These are phyloP conservation scores for Axilococcus clingmanii DNA, from an alignment of 139 green algal genomes.

Conservation along the genomic window DNA sequence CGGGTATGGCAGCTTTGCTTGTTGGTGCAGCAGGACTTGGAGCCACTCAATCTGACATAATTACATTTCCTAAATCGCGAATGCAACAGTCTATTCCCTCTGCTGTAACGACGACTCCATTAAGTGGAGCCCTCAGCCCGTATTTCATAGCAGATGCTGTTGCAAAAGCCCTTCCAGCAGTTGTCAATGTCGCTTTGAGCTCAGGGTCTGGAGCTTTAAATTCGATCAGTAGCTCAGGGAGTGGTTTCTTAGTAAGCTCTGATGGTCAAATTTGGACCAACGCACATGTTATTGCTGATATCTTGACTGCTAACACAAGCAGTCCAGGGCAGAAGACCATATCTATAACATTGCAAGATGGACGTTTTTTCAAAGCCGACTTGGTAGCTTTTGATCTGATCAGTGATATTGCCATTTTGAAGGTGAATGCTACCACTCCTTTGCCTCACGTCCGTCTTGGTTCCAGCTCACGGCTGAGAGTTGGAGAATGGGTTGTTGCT, in stretches of 20 bases:
- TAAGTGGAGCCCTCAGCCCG: constrained; percentile 16
- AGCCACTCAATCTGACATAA: too few species aligned
- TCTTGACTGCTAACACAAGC: constrained; percentile 12
- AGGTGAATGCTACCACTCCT: constrained; percentile 34
- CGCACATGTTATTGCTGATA: constrained; percentile 63
- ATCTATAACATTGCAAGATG: constrained; percentile 63
- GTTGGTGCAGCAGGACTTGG: too few species aligned
- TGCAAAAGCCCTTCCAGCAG: constrained; percentile 44
- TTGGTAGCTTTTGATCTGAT: constrained; percentile 47
- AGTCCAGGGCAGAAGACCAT: constrained; percentile 10
- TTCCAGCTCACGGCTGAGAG: constrained; percentile 29
- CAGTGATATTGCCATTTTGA: constrained; percentile 60
- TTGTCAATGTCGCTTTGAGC: constrained; percentile 50
- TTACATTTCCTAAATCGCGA: too few species aligned
- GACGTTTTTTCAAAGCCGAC: constrained; percentile 54
- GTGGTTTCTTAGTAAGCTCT: constrained; percentile 49
- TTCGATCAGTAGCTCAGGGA: constrained; percentile 27
- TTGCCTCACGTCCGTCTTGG: constrained; percentile 46
- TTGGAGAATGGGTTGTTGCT: constrained; percentile 69
- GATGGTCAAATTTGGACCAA: constrained; percentile 69
- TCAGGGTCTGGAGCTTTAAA: not conserved
- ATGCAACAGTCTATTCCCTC: too few species aligned
- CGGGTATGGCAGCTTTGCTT: too few species aligned
- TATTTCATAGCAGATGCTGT: constrained; percentile 54
- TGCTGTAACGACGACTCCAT: constrained; percentile 1